Base-by-base conservation (phyloP, 2,329 filamentous ascomycete species). In the Fusarium xyrophilum region DNA sequence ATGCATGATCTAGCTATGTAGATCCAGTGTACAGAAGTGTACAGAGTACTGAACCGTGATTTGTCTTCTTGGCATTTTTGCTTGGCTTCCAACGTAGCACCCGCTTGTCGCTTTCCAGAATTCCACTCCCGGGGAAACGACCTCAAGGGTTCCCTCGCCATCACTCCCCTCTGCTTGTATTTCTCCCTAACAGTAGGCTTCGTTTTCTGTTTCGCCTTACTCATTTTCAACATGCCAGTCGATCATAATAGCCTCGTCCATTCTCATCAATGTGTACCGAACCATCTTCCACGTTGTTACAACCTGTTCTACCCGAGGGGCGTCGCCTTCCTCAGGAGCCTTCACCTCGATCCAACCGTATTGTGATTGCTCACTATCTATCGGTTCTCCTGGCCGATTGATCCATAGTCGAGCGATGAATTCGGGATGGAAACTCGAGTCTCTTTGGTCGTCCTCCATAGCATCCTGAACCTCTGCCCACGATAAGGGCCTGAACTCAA, bases 121-220 rank as follows among this genome's bases (percentile, higher is more conserved):
- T 19, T 25, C 21, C 23, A 43, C 5, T 25, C 15, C 15, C 6
- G 6, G 7, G 23, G 11, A 19, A 4, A 6, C 23, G 40, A 19
- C 0, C 0, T 25, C 23, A 25, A 19, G 4, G 4, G 28, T 2
- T 23, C 7, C 5, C 15, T 23, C 32, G 14, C 2, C 7, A 17
- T 19, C 21, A 8, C 14, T 32, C 10, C n/a, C 9, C n/a, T 2
- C 23, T 13, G 0, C n/a, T 5, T 3, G 2, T 32, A 0, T 32
- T 7, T 12, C 7, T 23, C 2, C 5, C 17, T 6, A 8, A 47
- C 11, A 8, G 11, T 4, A 23, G 15, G 6, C 5, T 47, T 13
- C 5, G 3, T 10, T 10, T 19, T 32, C 7, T 11, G 2, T 14
- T 17, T 3, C 1, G 5, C 17, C n/a, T 48, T 4, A 11, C 15